Base-by-base conservation (phyloP, 2,329 filamentous ascomycete genomes). In the Penicillium digitatum region DNA sequence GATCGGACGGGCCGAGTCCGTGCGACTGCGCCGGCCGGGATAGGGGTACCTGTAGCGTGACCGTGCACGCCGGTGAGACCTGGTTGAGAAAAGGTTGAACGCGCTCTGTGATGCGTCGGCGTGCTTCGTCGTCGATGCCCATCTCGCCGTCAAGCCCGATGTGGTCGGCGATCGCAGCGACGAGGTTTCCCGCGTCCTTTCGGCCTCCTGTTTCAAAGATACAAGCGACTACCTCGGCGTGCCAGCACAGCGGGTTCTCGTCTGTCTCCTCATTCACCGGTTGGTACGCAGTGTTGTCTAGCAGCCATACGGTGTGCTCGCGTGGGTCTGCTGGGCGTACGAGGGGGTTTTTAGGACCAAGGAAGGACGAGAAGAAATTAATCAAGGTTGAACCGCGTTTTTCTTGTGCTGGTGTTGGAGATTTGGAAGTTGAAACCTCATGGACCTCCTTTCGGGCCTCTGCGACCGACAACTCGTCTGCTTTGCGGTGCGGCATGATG, bases 261-360 rank as follows among this genome's bases (percentile, higher is more conserved):
- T 56, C 42, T 46, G 52, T 55, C 71, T 65, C 18, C 66, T 64
- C 56, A 66, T 69, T 68, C 50, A 68, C 48, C 24, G 71, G 65
- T 57, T 84, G 83, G 70, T 87, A 93, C 5, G 91, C 92, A 3
- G 89, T 93, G 67, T 94, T 96, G 76, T 97, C 91, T 45, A 96
- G 79, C 8, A 96, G 78, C 93, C 93, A 96, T 38, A 96, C 85
- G 14, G 83, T 84, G 70, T 96, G 88, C 47, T 78, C 72, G n/a
- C 82, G 75, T 16, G 79, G 78, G 52, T 84, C 81, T 44, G 90
- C 82, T 32, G 79, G 76, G 43, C 81, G 81, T 0, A 82, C 79
- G 12, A 86, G 75, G 1, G 87, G 86, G 65, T 85, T 87, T 47
- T 69, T 67, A 44, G 65, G 61, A 26, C 72, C 72, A 24, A 78